These are phyloP conservation scores for Salmacisia buchloeana DNA, from an alignment of 1,284 basidiomycete genomes.

Conservation along the genomic window DNA sequence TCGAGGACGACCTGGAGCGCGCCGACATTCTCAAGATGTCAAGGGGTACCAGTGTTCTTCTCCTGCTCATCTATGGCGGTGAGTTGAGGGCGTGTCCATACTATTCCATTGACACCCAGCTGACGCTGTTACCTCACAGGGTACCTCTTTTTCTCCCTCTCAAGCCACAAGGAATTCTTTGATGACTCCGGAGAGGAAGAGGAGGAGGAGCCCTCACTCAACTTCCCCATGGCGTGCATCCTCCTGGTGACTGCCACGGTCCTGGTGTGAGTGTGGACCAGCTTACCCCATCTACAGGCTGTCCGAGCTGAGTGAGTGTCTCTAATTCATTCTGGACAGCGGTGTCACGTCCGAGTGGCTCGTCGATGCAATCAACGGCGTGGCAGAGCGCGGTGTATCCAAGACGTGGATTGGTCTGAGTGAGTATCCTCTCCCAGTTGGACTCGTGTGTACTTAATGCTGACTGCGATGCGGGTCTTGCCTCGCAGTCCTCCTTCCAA, in stretches of 20 bases:
- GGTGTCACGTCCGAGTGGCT: slow-evolving; percentile 46
- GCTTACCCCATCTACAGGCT: neutral
- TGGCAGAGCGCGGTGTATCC: slow-evolving; percentile 24
- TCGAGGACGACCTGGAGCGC: slow-evolving; percentile 23
- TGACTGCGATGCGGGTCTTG: neutral
- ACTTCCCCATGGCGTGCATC: slow-evolving; percentile 26
- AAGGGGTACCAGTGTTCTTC: slow-evolving; percentile 31
- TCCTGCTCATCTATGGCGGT: slow-evolving; percentile 32
- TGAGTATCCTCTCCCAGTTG: neutral
- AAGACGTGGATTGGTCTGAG: slow-evolving; percentile 38
- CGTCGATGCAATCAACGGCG: slow-evolving; percentile 32
- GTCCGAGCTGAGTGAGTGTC: neutral
- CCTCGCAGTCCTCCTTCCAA: slow-evolving; percentile 26
- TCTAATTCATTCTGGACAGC: slow-evolving; percentile 9
- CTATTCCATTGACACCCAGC: neutral
- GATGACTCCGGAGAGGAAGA: slow-evolving; percentile 26
- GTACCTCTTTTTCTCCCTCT: slow-evolving; percentile 35
- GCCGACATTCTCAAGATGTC: slow-evolving; percentile 37
- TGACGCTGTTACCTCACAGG: slow-evolving; percentile 11
- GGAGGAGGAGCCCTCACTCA: slow-evolving; percentile 36
- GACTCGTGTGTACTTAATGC: neutral
- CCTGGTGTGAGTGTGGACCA: slow-evolving; percentile 9
- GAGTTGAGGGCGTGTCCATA: neutral
- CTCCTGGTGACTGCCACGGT: slow-evolving; percentile 30
- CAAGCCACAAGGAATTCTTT: slow-evolving; percentile 34